These are phyloP conservation scores for Salix dunnii DNA, from an alignment of 345 rosid species.

Conservation along the genomic window DNA sequence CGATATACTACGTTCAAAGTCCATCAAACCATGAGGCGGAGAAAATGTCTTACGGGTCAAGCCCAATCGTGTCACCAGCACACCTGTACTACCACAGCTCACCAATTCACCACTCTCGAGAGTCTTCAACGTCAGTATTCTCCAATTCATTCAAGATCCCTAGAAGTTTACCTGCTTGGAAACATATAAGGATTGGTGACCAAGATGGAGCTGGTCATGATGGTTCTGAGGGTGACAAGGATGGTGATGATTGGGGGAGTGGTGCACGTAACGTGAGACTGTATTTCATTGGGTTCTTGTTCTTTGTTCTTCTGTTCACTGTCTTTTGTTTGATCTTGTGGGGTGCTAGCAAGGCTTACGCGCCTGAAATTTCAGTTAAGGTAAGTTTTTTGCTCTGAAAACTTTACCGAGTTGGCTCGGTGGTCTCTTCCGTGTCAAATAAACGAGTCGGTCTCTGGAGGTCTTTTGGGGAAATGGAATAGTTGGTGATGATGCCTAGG, in stretches of 20 bases:
- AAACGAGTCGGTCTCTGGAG: constrained; percentile 1
- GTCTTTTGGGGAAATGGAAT: constrained; percentile 7
- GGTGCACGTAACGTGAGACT: constrained; percentile 42
- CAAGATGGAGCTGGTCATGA: constrained; percentile 25
- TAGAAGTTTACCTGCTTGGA: constrained; percentile 48
- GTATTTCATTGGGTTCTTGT: constrained; percentile 48
- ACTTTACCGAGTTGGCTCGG: constrained; percentile 3
- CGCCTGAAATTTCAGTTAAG: constrained; percentile 66
- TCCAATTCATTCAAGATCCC: constrained; percentile 68
- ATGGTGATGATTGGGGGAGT: constrained; percentile 20
- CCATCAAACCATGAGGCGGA: constrained; percentile 93
- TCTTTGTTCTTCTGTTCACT: constrained; percentile 56
- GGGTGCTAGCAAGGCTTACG: constrained; percentile 77
- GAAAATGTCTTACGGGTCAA: constrained; percentile 93
- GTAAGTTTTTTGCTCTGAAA: constrained; percentile 25
- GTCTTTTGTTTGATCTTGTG: constrained; percentile 70
- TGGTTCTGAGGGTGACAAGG: constrained; percentile 34
- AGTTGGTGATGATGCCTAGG: neutral
- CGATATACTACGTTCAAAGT: constrained; percentile 87
- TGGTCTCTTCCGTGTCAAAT: constrained; percentile 1
- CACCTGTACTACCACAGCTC: constrained; percentile 85
- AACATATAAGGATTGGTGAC: constrained; percentile 40
- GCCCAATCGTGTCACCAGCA: constrained; percentile 70
- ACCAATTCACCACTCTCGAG: constrained; percentile 92
- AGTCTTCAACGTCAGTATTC: constrained; percentile 88